A percentile compares a stretch with the other conserved stretches of the same genome.
phyloP scores from a whole-genome alignment of 1,284 basidiomycete species.

The Agroathelia rolfsii region DNA sequence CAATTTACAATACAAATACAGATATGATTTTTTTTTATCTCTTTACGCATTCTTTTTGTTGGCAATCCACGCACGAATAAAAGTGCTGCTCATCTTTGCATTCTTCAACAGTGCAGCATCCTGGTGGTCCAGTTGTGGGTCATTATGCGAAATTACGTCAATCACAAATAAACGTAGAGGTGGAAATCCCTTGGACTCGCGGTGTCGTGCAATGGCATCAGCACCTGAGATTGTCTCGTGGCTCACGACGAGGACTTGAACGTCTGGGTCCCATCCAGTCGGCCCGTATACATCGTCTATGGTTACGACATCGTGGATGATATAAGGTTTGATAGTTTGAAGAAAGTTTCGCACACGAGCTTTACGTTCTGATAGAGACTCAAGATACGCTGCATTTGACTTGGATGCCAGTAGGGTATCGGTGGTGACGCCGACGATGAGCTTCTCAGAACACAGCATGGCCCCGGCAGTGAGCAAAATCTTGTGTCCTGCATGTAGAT shows the following conservation, averaged over 20 bases:
- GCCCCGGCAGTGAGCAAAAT: constrained; percentile 89
- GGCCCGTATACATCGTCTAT: constrained; percentile 83
- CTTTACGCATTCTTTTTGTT: too few relatives aligned
- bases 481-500: constrained; percentile 96
- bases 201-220: constrained; percentile 52
- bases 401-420: constrained; percentile 74
- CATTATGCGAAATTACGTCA: constrained; percentile 72
- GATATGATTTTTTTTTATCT: too few relatives aligned
- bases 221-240: constrained; percentile 77
- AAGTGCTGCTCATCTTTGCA: constrained; percentile 86
- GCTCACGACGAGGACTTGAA: constrained; percentile 83
- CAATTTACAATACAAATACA: too few relatives aligned
- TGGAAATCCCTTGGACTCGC: constrained; percentile 45
- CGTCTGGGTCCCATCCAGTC: constrained; percentile 73
- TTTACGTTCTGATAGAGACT: constrained; percentile 52
- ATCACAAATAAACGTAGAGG: constrained; percentile 67
- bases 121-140: constrained; percentile 47
- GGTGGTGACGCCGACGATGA: constrained; percentile 83
- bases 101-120: constrained; percentile 62
- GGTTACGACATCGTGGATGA: constrained; percentile 58
- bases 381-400: constrained; percentile 58
- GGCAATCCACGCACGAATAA: constrained; percentile 77
- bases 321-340: constrained; percentile 49
- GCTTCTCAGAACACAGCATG: constrained; percentile 67
- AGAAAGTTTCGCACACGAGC: constrained; percentile 55